Evolutionary conservation across 805 yeast genomes (phyloP).

Genomic region (Kregervanrija pseudodelftensis): DNA sequence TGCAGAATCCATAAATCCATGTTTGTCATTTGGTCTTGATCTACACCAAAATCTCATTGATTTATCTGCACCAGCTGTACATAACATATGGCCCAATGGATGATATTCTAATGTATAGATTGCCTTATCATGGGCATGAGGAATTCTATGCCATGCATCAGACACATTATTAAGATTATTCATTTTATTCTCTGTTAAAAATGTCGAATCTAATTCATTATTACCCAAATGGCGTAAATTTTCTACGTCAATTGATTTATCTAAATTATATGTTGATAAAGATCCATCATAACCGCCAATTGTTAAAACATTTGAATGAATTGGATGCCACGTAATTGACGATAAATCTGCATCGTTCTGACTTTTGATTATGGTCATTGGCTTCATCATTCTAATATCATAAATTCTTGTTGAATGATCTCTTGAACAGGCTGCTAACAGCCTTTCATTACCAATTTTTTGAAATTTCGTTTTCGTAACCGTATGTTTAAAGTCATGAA

Average conservation of each 20-base stretch:
- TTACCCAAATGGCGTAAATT: background rate
- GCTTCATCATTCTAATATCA: constrained; percentile 82
- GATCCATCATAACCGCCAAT: constrained; percentile 90
- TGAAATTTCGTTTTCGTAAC: constrained; percentile 84
- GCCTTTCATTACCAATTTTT: constrained; percentile 54
- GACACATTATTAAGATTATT: constrained; percentile 1
- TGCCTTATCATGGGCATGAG: constrained; percentile 92
- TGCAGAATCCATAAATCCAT: constrained; percentile 72
- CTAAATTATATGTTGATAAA: constrained; percentile 66
- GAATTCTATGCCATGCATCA: constrained; percentile 46
- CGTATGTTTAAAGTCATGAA: constrained; percentile 91
- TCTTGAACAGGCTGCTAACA: constrained; percentile 80
- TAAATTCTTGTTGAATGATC: constrained; percentile 85
- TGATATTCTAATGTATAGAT: constrained; percentile 86
- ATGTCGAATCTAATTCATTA: background rate
- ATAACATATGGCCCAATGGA: constrained; percentile 85
- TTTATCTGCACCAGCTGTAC: constrained; percentile 91
- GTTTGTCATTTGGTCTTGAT: constrained; percentile 83
- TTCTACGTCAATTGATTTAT: constrained; percentile 34
- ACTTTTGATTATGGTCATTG: constrained; percentile 64
- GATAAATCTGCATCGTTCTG: constrained; percentile 72
- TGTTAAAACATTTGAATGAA: constrained; percentile 69
- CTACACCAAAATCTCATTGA: constrained; percentile 93
- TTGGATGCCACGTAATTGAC: constrained; percentile 88
- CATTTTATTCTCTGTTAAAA: background rate